A percentile compares a stretch with the other conserved stretches of the same genome.
phyloP scores from a whole-genome alignment of 2,329 filamentous ascomycete species.

The Pseudogymnoascus sp. region DNA sequence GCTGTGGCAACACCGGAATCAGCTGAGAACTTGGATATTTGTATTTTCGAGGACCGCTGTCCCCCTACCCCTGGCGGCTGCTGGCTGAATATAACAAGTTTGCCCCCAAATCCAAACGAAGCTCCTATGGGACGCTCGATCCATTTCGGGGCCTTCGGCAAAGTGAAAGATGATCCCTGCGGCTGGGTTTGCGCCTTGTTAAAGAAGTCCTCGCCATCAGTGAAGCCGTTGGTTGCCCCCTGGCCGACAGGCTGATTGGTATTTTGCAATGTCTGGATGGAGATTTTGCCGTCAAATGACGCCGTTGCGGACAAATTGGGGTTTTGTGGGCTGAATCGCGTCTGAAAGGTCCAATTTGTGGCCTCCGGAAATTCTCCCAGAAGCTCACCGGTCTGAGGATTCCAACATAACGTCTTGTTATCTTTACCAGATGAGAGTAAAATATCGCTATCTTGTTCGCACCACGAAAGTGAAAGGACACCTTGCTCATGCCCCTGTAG shows the following conservation, averaged over 20 bases:
- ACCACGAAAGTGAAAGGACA: conserved; percentile 92
- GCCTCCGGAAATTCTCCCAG: conserved; percentile 93
- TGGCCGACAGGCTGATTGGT: conserved; percentile 72
- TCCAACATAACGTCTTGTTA: conserved; percentile 92
- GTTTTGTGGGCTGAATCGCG: conserved; percentile 87
- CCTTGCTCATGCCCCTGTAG: conserved; percentile 91
- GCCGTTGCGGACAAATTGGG: conserved; percentile 88
- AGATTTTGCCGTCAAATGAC: conserved; percentile 94
- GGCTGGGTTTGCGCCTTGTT: conserved; percentile 85
- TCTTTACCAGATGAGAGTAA: conserved; percentile 93
- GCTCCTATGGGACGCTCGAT: conserved; percentile 75
- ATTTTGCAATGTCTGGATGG: conserved; percentile 87
- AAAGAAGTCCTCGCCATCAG: conserved; percentile 95
- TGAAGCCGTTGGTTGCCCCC: conserved; percentile 53
- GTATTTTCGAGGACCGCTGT: conserved; percentile 62
- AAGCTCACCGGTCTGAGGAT: conserved; percentile 78
- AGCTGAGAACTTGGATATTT: conserved; percentile 79
- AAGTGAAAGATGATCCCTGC: conserved; percentile 79
- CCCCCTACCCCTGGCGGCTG: conserved; percentile 52
- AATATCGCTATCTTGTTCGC: conserved; percentile 77
- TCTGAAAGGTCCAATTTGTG: conserved; percentile 99
- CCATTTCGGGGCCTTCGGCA: conserved; percentile 83
- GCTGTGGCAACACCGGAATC: conserved; percentile 77
- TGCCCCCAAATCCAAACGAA: conserved; percentile 92
- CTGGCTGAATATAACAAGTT: conserved; percentile 67